phyloP scores from a whole-genome alignment of 2,329 filamentous ascomycete species.

The Claviceps monticola region DNA sequence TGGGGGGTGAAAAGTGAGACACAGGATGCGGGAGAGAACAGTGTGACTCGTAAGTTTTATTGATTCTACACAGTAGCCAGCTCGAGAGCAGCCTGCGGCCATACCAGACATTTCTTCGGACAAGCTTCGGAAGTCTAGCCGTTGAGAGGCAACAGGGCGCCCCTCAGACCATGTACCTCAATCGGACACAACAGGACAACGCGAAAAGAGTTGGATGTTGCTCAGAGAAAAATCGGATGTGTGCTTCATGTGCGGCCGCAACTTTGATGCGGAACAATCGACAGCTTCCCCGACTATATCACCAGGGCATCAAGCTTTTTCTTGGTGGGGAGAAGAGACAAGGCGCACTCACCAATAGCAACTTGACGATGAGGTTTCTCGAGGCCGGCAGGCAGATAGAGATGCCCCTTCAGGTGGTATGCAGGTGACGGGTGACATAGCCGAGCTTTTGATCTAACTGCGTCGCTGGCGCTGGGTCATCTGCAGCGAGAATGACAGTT shows the following conservation, averaged over 20 bases:
- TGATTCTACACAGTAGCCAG: slow-evolving; percentile 2
- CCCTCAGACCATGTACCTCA: too few relatives aligned
- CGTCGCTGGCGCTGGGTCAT: background rate
- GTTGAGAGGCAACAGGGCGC: too few relatives aligned
- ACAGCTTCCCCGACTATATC: background rate
- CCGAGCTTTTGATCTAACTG: background rate
- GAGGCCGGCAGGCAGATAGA: background rate
- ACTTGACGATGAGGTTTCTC: background rate
- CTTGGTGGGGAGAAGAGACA: background rate
- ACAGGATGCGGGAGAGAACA: background rate
- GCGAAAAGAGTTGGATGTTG: background rate
- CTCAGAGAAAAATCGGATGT: background rate
- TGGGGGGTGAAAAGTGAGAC: slow-evolving; percentile 5
- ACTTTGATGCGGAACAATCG: background rate
- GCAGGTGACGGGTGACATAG: background rate
- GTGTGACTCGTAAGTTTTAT: background rate
- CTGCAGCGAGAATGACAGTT: background rate
- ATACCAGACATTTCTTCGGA: background rate
- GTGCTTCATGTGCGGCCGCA: background rate
- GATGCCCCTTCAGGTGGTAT: background rate
- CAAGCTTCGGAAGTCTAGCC: too few relatives aligned
- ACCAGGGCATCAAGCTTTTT: background rate
- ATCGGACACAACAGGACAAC: background rate
- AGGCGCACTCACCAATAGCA: background rate
- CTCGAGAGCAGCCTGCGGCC: background rate